Conservation (phyloP, 2,329 filamentous ascomycete species). For the Bertia moriformis region DNA sequence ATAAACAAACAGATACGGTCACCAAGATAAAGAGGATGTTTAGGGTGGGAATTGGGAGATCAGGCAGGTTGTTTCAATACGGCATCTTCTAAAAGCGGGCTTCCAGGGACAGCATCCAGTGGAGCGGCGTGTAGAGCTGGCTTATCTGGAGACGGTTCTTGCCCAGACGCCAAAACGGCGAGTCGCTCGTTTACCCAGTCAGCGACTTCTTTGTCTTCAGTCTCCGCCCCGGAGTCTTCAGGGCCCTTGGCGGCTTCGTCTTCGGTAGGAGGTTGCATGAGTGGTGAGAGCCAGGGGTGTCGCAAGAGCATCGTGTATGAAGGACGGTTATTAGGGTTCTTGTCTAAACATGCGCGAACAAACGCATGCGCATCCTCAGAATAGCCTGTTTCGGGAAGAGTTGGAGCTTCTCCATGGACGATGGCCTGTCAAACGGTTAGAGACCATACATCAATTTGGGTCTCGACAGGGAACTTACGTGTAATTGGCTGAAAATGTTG, state of each 20-base stretch:
- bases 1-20: too few relatives aligned
- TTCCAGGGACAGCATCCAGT: neutral
- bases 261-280: constrained; percentile 66
- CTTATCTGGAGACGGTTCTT: neutral
- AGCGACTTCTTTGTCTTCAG: neutral
- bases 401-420: constrained; percentile 88
- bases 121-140: neutral
- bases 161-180: neutral
- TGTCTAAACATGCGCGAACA: constrained; percentile 79
- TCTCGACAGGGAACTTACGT: too few relatives aligned
- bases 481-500: constrained; percentile 95
- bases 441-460: neutral
- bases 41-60: too few relatives aligned
- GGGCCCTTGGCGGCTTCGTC: constrained; percentile 24
- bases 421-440: constrained; percentile 56
- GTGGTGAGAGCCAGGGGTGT: constrained; percentile 70
- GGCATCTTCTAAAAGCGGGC: neutral
- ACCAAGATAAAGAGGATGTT: too few relatives aligned
- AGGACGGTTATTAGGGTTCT: constrained; percentile 81
- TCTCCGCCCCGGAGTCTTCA: neutral
- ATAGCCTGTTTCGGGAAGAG: constrained; percentile 65
- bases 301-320: constrained; percentile 80
- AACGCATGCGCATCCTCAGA: constrained; percentile 73
- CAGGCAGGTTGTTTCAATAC: too few relatives aligned
- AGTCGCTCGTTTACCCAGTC: neutral